A percentile compares a stretch with the other conserved stretches of the same genome.
Conservation (phyloP, 2,329 filamentous ascomycete species). For the Curvularia hawaiiensis region DNA sequence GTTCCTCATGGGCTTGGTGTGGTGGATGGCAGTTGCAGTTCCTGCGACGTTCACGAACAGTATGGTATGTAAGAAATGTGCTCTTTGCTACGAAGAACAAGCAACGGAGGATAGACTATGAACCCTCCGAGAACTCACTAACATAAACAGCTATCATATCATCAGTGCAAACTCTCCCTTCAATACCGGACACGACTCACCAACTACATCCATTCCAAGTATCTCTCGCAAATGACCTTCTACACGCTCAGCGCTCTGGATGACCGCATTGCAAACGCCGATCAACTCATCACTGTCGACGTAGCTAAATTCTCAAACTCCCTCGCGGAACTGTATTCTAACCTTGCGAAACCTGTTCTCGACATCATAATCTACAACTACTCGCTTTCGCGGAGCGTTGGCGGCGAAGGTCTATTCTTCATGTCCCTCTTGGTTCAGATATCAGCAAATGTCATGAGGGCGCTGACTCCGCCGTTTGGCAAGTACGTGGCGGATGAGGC, state of each 20-base stretch:
- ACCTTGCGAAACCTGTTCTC: conserved; percentile 89
- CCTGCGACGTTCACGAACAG: conserved; percentile 98
- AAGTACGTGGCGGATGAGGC: conserved; percentile 98
- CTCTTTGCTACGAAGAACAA: not conserved
- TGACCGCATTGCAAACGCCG: conserved; percentile 97
- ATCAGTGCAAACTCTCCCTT: conserved; percentile 91
- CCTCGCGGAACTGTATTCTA: conserved; percentile 92
- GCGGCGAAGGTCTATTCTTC: conserved; percentile 91
- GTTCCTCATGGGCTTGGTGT: conserved; percentile 84
- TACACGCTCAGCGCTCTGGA: conserved; percentile 95
- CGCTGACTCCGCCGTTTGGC: conserved; percentile 92
- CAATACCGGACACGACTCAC: conserved; percentile 93
- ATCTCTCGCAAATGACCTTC: conserved; percentile 96
- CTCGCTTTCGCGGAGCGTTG: conserved; percentile 91
- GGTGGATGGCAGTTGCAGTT: conserved; percentile 98
- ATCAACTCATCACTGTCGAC: conserved; percentile 96
- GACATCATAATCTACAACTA: conserved; percentile 98
- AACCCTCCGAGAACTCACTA: conserved; percentile 6
- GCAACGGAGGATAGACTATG: not conserved
- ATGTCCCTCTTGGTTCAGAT: conserved; percentile 95
- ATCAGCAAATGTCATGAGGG: conserved; percentile 90
- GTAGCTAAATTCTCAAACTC: conserved; percentile 96
- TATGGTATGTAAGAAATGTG: conserved; percentile 68
- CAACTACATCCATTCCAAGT: conserved; percentile 93
- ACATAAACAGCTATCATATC: conserved; percentile 77